Evolutionary conservation across 2,329 filamentous ascomycete species (phyloP), one percentile per base, ranked within the genome.

Genomic region (Aspergillus awamori): DNA sequence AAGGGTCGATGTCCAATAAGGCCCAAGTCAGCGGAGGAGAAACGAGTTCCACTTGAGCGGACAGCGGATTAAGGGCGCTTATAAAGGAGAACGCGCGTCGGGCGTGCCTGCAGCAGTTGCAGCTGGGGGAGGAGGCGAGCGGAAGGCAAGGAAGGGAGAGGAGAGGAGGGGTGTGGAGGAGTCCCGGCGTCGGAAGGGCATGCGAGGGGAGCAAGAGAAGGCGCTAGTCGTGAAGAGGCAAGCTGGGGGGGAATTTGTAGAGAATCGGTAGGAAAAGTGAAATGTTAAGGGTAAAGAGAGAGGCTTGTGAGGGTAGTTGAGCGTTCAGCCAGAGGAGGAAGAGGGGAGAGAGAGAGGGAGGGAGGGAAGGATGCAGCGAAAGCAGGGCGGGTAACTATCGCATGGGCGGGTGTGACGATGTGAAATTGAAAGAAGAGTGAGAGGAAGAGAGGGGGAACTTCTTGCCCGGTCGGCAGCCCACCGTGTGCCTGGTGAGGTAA

Each of bases 131-230:
- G 57, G 49, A 36, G 33, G 64, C 64, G 36, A 39, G 59, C 49
- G 51, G 63, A 67, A 63, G 66, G 65, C 62, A 65, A 64, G 59
- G 64, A 59, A 61, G 60, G 48, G 54, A 58, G 41, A 55, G 20
- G 53, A 47, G 30, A 49, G 54, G 43, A 24, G 41, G 43, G 48
- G 47, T 26, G 52, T 52, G 36, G 51, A 55, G 38, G 53, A 57
- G 41, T 30, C 43, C 30, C 28, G 45, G 41, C 47, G 55, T 48
- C 45, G 45, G 41, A 45, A 36, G 41, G 20, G 41, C 20, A 45
- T 45, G 41, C 20, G 60, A 58, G 45, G 43, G 53, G 59, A 61
- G 61, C 53, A 61, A 57, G 59, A 61, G 48, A 62, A 57, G 56
- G 58, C 33, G 39, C 54, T 30, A 49, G 15, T 58, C 24, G 58